phyloP scores from a whole-genome alignment of 306 rosid species.

The Adenanthera pavonina region DNA sequence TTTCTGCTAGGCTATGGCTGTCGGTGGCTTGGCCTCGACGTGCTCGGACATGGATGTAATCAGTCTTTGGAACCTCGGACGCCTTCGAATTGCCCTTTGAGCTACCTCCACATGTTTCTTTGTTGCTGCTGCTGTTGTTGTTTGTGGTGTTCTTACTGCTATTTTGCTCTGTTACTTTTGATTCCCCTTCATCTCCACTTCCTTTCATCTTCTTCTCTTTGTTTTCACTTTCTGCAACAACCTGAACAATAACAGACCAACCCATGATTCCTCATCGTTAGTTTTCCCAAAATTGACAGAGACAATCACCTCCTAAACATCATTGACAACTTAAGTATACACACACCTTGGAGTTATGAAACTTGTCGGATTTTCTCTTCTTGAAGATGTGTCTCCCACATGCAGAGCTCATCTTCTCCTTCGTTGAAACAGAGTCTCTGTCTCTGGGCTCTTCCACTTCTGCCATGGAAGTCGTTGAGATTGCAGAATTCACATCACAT shows the following conservation, averaged over 20 bases:
- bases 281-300: not conserved
- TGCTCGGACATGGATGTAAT: constrained; percentile 92
- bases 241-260: constrained; percentile 47
- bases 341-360: constrained; percentile 54
- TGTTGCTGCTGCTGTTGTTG: constrained; percentile 34
- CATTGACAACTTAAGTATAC: not conserved
- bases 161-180: constrained; percentile 63
- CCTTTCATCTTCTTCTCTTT: constrained; percentile 68
- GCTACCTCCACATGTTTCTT: constrained; percentile 56
- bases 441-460: constrained; percentile 11
- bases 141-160: constrained; percentile 46
- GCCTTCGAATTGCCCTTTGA: constrained; percentile 80
- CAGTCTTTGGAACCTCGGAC: constrained; percentile 74
- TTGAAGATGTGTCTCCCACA: constrained; percentile 58
- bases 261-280: not conserved
- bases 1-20: constrained; percentile 95
- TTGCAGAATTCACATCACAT: constrained; percentile 44
- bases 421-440: not conserved
- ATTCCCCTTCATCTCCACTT: constrained; percentile 70
- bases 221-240: constrained; percentile 51
- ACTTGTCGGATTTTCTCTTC: constrained; percentile 71
- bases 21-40: constrained; percentile 99
- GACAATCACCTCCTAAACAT: not conserved
- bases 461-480: constrained; percentile 55
- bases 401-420: constrained; percentile 28